Percentiles rank a stretch among this genome's conserved stretches.
These are phyloP conservation scores for Gossypium bickii DNA, from an alignment of 345 rosid species.

Conservation along the genomic window DNA sequence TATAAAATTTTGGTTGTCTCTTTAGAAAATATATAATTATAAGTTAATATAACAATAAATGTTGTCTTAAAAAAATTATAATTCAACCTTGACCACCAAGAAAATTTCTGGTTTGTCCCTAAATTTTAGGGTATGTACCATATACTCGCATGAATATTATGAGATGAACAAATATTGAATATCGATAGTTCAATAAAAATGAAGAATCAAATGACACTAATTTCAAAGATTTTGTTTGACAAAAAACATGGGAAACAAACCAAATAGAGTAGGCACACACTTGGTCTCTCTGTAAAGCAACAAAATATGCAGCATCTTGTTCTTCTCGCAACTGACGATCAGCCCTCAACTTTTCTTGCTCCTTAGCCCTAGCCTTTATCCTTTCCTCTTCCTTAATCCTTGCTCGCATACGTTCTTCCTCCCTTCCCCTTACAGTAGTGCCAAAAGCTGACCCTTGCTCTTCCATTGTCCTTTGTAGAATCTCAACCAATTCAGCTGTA, in stretches of 20 bases:
- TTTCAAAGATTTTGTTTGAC: neutral
- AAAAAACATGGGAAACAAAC: neutral
- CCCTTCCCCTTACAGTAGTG: constrained; percentile 14
- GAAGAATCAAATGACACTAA: neutral
- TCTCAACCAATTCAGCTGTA: constrained; percentile 48
- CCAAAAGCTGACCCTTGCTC: constrained; percentile 61
- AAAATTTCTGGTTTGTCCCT: too few species aligned
- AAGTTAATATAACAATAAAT: too few species aligned
- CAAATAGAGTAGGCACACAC: constrained; percentile 20
- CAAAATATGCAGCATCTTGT: constrained; percentile 54
- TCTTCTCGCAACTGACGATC: constrained; percentile 50
- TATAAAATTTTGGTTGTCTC: too few species aligned
- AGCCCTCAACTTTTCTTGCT: constrained; percentile 40
- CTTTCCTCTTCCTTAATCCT: constrained; percentile 35
- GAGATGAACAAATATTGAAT: too few species aligned
- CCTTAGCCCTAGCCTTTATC: constrained; percentile 29
- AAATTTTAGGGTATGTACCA: too few species aligned
- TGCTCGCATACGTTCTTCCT: constrained; percentile 18
- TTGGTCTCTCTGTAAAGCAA: constrained; percentile 47
- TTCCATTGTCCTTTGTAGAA: constrained; percentile 52
- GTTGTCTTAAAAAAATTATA: too few species aligned
- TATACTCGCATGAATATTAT: too few species aligned
- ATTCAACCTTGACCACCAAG: too few species aligned
- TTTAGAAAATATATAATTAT: too few species aligned
- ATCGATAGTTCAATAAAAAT: too few species aligned